Percentiles rank a stretch among this genome's conserved stretches.
Conservation (phyloP, 352 stramenopile species). For the Pythium angustatum region DNA sequence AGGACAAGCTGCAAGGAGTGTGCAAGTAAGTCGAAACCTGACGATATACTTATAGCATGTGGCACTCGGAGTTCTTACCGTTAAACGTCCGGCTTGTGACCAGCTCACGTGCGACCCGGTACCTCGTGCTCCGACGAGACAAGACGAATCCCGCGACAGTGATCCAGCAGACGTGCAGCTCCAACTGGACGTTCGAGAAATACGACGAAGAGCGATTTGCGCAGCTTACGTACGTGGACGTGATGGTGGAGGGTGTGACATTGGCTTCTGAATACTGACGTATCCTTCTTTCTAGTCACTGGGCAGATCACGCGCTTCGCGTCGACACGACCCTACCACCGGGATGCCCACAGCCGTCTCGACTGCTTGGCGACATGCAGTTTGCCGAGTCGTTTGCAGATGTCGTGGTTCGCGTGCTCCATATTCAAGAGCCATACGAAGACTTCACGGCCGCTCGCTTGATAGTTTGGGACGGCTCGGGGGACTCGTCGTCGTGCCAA, state of each 20-base stretch:
- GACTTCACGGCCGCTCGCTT: constrained; percentile 37
- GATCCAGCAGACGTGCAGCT: constrained; percentile 49
- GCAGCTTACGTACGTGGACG: constrained; percentile 27
- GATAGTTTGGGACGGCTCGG: constrained; percentile 73
- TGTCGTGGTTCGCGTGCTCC: constrained; percentile 59
- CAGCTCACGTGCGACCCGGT: constrained; percentile 46
- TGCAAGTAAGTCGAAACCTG: constrained; percentile 36
- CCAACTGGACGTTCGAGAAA: constrained; percentile 63
- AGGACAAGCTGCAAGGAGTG: constrained; percentile 58
- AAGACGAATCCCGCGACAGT: constrained; percentile 25
- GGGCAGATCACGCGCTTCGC: constrained; percentile 40
- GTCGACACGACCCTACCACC: constrained; percentile 53
- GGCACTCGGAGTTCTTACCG: background rate
- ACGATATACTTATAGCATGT: background rate
- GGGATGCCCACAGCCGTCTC: constrained; percentile 44
- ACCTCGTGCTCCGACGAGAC: constrained; percentile 56
- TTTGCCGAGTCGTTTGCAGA: constrained; percentile 55
- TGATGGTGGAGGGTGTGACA: background rate
- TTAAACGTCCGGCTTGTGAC: background rate
- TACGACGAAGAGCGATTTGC: constrained; percentile 46
- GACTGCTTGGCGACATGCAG: constrained; percentile 45
- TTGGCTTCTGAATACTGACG: background rate
- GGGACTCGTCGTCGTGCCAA: constrained; percentile 25
- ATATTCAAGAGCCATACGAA: constrained; percentile 35
- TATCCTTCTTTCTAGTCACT: constrained; percentile 30